Conservation (phyloP, 2,329 filamentous ascomycete species). For the Venturia oleaginea region DNA sequence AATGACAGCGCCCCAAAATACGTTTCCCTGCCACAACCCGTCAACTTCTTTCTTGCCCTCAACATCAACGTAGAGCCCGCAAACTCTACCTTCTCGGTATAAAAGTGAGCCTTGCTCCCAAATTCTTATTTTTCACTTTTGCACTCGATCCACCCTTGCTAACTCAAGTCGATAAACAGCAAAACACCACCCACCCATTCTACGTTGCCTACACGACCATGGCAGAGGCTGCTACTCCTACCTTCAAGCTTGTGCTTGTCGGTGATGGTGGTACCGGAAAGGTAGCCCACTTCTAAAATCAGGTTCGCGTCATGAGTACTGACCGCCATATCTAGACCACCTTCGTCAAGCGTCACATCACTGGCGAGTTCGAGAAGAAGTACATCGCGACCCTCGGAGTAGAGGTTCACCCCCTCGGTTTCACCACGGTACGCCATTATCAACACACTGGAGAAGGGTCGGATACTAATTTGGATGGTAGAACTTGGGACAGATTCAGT, state of each 20-base stretch:
- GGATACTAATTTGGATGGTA: constrained; percentile 26
- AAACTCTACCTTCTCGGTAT: background rate
- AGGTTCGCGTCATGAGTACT: constrained; percentile 12
- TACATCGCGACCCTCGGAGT: constrained; percentile 99
- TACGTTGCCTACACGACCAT: constrained; percentile 36
- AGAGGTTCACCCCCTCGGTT: constrained; percentile 96
- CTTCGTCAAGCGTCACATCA: constrained; percentile 99
- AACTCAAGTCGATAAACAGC: background rate
- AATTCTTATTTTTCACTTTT: background rate
- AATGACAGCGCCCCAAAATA: constrained; percentile 15
- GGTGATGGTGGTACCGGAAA: constrained; percentile 99
- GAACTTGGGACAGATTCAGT: constrained; percentile 95
- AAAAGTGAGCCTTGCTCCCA: background rate
- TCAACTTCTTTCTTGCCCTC: background rate
- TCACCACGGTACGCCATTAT: constrained; percentile 73
- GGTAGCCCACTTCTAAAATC: constrained; percentile 43
- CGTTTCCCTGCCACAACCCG: background rate
- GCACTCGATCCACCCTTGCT: background rate
- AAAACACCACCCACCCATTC: background rate
- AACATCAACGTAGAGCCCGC: too few relatives aligned
- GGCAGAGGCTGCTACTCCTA: constrained; percentile 62
- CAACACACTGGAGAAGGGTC: background rate
- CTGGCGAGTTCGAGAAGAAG: constrained; percentile 99
- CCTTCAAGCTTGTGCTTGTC: constrained; percentile 99
- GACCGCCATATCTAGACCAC: constrained; percentile 60